Percentiles rank a stretch among this genome's conserved stretches.
phyloP scores from a whole-genome alignment of 169 alveolate genomes.

The Eimeria acervulina region DNA sequence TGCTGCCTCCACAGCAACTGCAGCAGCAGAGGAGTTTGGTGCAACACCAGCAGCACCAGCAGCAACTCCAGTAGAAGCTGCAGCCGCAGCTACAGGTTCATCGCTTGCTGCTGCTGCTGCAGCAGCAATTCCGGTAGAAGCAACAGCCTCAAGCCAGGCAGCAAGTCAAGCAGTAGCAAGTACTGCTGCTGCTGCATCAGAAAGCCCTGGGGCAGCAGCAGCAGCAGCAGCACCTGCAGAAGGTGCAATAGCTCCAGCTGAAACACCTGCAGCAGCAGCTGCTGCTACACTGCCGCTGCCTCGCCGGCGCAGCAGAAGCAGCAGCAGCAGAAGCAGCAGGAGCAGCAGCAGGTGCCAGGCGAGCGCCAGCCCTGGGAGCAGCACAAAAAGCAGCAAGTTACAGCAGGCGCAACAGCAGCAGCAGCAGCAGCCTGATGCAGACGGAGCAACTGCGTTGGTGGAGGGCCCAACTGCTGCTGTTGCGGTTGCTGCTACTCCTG shows the following conservation, averaged over 20 bases:
- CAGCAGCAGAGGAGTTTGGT: too few species aligned
- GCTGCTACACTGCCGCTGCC: not conserved
- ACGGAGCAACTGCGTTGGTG: not conserved
- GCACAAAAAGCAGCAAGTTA: not conserved
- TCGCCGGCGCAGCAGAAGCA: too few species aligned
- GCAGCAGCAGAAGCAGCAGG: too few species aligned
- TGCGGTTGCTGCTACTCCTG: too few species aligned
- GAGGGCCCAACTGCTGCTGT: not conserved
- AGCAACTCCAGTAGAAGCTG: too few species aligned
- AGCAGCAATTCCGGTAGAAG: not conserved
- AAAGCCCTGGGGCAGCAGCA: too few species aligned
- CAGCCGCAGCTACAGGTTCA: not conserved
- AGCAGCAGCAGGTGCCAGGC: not conserved
- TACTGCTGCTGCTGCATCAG: not conserved
- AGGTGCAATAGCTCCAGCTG: too few species aligned
- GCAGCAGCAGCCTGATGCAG: not conserved
- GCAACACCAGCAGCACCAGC: too few species aligned
- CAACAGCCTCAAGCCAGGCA: not conserved
- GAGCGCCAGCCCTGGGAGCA: not conserved
- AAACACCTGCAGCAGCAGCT: slow-evolving; percentile 47
- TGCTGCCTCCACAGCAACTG: too few species aligned
- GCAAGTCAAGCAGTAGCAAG: not conserved
- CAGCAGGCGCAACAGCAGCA: too few species aligned
- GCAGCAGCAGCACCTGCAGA: too few species aligned
- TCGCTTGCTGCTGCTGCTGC: not conserved